Conservation (phyloP, 176 grass and related monocot species). For the Triticum timopheevii region DNA sequence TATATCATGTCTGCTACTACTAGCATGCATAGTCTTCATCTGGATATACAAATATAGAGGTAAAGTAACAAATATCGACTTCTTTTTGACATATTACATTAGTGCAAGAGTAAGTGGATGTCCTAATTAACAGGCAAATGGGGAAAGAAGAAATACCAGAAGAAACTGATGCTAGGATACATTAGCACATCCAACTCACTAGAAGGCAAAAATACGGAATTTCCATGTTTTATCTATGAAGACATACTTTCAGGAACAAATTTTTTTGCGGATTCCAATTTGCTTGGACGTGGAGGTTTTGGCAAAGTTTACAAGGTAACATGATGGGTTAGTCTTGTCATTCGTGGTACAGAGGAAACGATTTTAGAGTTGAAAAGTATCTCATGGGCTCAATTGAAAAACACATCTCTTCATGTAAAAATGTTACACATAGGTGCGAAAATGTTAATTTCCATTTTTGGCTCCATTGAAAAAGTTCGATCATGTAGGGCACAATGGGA, state of each 20-base stretch:
- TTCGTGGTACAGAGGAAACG: not conserved
- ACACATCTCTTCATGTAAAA: no score
- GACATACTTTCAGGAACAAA: constrained; percentile 27
- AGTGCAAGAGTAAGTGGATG: not conserved
- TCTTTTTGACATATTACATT: not conserved
- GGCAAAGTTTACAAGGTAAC: not conserved
- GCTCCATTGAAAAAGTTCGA: not conserved
- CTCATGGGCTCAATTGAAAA: no score
- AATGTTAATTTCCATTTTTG: not conserved
- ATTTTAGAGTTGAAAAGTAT: not conserved
- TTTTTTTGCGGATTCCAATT: constrained; percentile 21
- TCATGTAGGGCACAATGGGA: constrained; percentile 20
- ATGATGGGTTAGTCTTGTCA: not conserved
- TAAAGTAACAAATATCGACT: not conserved
- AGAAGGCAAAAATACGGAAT: not conserved
- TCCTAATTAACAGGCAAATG: not conserved
- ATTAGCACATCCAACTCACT: not conserved
- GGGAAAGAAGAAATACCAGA: not conserved
- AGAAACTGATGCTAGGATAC: not conserved
- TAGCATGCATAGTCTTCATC: not conserved
- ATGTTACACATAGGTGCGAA: not conserved
- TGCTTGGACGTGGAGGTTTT: not conserved
- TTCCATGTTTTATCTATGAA: constrained; percentile 23
- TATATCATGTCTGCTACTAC: not conserved
- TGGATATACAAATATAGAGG: constrained; percentile 14